Evolutionary conservation across 2,329 filamentous ascomycete species (phyloP).

Genomic region (Teratosphaeria zuluensis): DNA sequence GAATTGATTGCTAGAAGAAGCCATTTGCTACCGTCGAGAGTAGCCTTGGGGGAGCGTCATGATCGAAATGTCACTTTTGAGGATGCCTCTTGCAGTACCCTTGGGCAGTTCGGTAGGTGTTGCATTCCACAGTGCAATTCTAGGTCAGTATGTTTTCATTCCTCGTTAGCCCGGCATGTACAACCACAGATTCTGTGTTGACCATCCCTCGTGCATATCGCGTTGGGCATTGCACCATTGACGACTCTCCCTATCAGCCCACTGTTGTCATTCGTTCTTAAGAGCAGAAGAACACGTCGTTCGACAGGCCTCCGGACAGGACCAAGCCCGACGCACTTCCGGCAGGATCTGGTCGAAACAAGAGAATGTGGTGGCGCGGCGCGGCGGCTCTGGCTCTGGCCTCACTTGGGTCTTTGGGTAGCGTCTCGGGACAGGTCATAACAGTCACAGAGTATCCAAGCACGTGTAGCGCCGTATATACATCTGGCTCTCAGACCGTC

Average conservation of each 20-base stretch:
- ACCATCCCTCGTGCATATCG: background rate
- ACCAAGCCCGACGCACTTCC: background rate
- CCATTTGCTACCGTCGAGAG: no score
- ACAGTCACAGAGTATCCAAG: constrained; percentile 19
- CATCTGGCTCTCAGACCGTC: constrained; percentile 6
- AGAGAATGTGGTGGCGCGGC: constrained; percentile 4
- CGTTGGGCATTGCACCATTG: background rate
- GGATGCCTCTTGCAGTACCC: no score
- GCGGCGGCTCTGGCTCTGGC: constrained; percentile 8
- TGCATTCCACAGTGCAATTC: background rate
- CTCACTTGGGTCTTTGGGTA: constrained; percentile 5
- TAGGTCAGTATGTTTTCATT: constrained; percentile 4
- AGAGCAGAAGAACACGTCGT: background rate
- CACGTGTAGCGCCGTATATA: constrained; percentile 18
- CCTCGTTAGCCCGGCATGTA: background rate
- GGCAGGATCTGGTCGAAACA: background rate
- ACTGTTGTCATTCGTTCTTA: background rate
- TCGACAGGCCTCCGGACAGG: background rate
- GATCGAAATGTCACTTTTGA: no score
- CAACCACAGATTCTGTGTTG: background rate
- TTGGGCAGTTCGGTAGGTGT: background rate
- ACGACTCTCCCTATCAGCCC: background rate
- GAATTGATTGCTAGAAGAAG: no score
- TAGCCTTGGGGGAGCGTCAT: no score
- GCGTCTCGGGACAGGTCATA: constrained; percentile 6